Percentiles rank a stretch among this genome's conserved stretches.
Conservation (phyloP, 306 rosid genomes). For the Ammopiptanthus mongolicus region DNA sequence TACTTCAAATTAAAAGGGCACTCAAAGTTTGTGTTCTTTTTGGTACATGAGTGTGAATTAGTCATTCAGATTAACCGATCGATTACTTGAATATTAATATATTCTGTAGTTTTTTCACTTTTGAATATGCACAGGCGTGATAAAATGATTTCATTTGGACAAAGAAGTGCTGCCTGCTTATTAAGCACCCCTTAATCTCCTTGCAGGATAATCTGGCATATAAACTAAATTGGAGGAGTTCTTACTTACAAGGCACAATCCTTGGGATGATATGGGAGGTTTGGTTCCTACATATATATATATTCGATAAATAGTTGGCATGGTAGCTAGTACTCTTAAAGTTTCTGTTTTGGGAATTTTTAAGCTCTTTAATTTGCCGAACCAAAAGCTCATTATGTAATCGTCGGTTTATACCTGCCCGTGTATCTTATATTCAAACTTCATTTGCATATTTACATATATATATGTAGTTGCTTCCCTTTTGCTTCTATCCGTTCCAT, state of each 20-base stretch:
- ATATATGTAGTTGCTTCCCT: neutral
- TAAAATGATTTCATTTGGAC: neutral
- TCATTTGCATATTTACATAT: constrained; percentile 10
- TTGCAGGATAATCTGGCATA: constrained; percentile 26
- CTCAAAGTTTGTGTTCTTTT: neutral
- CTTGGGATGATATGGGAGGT: neutral
- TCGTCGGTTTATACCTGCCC: neutral
- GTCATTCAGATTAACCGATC: neutral
- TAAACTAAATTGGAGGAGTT: constrained; percentile 19
- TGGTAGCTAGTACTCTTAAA: neutral
- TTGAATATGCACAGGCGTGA: neutral
- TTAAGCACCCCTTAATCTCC: neutral
- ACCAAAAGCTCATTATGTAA: constrained; percentile 1
- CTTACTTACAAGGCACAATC: constrained; percentile 4
- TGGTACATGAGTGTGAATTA: neutral
- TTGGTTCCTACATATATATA: constrained; percentile 8
- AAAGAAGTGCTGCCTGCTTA: neutral
- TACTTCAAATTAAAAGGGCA: neutral
- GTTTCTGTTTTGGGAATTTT: constrained; percentile 13
- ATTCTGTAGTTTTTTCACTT: neutral
- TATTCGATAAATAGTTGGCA: constrained; percentile 1
- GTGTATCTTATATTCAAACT: constrained; percentile 18
- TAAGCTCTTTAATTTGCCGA: neutral
- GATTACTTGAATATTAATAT: neutral
- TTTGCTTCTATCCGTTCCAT: neutral